Percentiles rank a stretch among this genome's conserved stretches.
These are phyloP conservation scores for Backusella circina DNA, from an alignment of 192 early-diverging fungal genomes.

Conservation along the genomic window DNA sequence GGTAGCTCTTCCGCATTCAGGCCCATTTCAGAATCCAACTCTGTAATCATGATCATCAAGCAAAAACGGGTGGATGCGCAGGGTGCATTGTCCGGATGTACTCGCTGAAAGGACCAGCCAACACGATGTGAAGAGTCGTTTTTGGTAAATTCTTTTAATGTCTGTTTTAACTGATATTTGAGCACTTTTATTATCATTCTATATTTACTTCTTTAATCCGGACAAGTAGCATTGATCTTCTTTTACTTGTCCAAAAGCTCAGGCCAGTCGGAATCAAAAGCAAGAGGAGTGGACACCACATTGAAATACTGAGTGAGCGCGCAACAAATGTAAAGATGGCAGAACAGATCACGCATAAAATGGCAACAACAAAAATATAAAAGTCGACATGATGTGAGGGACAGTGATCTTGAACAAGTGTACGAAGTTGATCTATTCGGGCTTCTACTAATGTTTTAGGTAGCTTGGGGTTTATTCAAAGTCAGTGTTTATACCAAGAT, in stretches of 20 bases:
- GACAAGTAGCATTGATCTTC: neutral
- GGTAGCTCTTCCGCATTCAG: neutral
- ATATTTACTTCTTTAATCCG: slow-evolving; percentile 1
- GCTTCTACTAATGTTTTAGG: slow-evolving; percentile 11
- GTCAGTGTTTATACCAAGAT: no score
- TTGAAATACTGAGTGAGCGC: slow-evolving; percentile 23
- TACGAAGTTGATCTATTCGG: slow-evolving; percentile 9
- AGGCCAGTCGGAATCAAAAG: slow-evolving; percentile 18
- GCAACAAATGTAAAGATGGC: slow-evolving; percentile 23
- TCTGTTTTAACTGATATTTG: neutral
- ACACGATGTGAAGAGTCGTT: slow-evolving; percentile 3
- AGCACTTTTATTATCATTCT: neutral
- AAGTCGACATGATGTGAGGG: slow-evolving; percentile 18
- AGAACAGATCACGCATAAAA: slow-evolving; percentile 18
- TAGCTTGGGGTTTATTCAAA: neutral
- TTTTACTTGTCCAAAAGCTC: slow-evolving; percentile 11
- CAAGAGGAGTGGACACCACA: slow-evolving; percentile 29
- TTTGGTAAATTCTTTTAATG: slow-evolving; percentile 2
- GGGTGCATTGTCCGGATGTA: neutral
- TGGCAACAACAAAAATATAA: slow-evolving; percentile 17
- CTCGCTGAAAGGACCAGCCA: neutral
- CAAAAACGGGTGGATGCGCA: slow-evolving; percentile 1
- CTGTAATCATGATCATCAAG: slow-evolving; percentile 2
- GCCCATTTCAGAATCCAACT: slow-evolving; percentile 10
- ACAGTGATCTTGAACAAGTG: slow-evolving; percentile 8